Percentiles rank a stretch among this genome's conserved stretches.
Evolutionary conservation across 2,329 filamentous ascomycete genomes (phyloP).

Genomic region (Botrytis pseudocinerea): DNA sequence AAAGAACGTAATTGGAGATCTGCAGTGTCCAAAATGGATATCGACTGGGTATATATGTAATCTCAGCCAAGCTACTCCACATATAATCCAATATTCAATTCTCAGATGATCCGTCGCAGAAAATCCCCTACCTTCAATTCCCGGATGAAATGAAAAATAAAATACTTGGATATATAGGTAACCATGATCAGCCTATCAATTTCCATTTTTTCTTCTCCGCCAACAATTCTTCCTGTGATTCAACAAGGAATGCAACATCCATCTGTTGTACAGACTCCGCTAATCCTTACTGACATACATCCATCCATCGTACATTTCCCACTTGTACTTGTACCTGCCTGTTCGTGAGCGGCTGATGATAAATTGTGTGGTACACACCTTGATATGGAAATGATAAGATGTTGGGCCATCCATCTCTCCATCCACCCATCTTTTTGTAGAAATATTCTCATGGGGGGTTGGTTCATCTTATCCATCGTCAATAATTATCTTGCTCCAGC

Average conservation of each 20-base stretch:
- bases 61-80: not conserved
- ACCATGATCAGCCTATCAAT: not conserved
- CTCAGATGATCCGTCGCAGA: not conserved
- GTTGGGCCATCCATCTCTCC: not conserved
- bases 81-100: not conserved
- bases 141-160: not conserved
- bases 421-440: not conserved
- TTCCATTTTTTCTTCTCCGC: not conserved
- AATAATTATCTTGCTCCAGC: not conserved
- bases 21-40: not conserved
- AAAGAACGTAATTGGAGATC: not conserved
- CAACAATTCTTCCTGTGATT: not conserved
- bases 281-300: not conserved
- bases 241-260: not conserved
- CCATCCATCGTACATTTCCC: not conserved
- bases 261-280: slow-evolving; percentile 8
- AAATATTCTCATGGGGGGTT: not conserved
- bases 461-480: not conserved
- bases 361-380: not conserved
- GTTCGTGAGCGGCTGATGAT: slow-evolving; percentile 2
- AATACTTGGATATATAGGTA: not conserved
- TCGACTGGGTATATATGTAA: not conserved
- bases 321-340: not conserved
- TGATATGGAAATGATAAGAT: slow-evolving; percentile 9
- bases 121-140: not conserved